A percentile compares a stretch with the other conserved stretches of the same genome.
Conservation (phyloP, 1,139 yeast species). For the Meyerozyma sp. region DNA sequence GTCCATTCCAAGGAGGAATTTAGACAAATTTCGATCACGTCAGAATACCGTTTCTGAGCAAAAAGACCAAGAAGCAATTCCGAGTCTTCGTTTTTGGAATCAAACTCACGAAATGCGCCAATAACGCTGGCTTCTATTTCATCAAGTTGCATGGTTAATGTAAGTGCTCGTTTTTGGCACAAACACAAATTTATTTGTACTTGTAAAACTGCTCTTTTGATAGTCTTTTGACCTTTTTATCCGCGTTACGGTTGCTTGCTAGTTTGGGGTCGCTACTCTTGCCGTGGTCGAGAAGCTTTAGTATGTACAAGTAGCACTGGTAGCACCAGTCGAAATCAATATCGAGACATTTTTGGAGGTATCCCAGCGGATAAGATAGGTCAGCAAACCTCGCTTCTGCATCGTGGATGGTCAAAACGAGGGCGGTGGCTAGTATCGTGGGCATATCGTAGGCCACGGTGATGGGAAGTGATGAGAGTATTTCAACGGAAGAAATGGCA, state of each 20-base stretch:
- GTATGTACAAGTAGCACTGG: slow-evolving; percentile 30
- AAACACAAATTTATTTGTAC: background rate
- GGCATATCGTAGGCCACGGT: slow-evolving; percentile 30
- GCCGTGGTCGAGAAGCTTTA: slow-evolving; percentile 22
- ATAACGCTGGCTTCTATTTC: background rate
- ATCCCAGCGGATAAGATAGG: slow-evolving; percentile 21
- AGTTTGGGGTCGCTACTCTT: slow-evolving; percentile 24
- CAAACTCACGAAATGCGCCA: background rate
- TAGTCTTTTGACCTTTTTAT: slow-evolving; percentile 19
- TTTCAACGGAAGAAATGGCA: slow-evolving; percentile 32
- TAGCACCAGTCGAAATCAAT: slow-evolving; percentile 19
- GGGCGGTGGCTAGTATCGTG: slow-evolving; percentile 29
- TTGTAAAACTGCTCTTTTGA: slow-evolving; percentile 9
- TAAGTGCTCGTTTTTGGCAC: background rate
- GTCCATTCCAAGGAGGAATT: background rate
- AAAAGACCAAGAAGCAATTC: background rate
- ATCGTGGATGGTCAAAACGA: slow-evolving; percentile 26
- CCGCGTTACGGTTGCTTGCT: slow-evolving; percentile 26
- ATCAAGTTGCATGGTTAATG: background rate
- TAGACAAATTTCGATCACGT: background rate
- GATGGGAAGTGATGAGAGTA: slow-evolving; percentile 38
- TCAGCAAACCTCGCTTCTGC: slow-evolving; percentile 19
- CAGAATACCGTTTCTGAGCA: background rate
- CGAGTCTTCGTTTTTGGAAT: background rate
- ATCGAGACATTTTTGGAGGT: slow-evolving; percentile 14